These are phyloP conservation scores for Saccharomyces hybrid DNA, from an alignment of 1,139 yeast species.

Conservation along the genomic window DNA sequence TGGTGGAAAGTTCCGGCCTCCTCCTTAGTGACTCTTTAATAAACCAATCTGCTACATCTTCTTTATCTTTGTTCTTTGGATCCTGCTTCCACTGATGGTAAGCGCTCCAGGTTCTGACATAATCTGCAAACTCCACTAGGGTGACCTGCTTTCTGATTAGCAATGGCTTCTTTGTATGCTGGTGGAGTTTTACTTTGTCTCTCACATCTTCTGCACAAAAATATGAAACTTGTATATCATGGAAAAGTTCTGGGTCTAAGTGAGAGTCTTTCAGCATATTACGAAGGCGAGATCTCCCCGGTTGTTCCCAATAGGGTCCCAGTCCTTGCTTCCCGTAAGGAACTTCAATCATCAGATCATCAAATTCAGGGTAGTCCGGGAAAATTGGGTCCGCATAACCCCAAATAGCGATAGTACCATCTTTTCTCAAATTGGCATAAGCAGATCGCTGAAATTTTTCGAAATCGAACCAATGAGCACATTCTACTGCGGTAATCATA, in stretches of 20 bases:
- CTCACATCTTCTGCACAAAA: slow-evolving; percentile 34
- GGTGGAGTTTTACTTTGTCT: slow-evolving; percentile 14
- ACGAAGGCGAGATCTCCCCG: slow-evolving; percentile 54
- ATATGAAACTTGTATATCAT: slow-evolving; percentile 37
- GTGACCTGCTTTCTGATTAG: slow-evolving; percentile 39
- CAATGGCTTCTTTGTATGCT: slow-evolving; percentile 26
- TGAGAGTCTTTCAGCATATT: slow-evolving; percentile 39
- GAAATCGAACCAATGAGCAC: slow-evolving; percentile 72
- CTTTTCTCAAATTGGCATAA: slow-evolving; percentile 43
- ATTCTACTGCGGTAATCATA: slow-evolving; percentile 67
- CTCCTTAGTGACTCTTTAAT: slow-evolving; percentile 21
- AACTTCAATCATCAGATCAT: slow-evolving; percentile 33
- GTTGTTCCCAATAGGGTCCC: slow-evolving; percentile 72
- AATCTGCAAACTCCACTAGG: slow-evolving; percentile 40
- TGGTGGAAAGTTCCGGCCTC: slow-evolving; percentile 30
- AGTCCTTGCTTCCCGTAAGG: slow-evolving; percentile 39
- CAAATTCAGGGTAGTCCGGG: slow-evolving; percentile 36
- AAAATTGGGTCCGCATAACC: slow-evolving; percentile 67
- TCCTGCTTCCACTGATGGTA: slow-evolving; percentile 53
- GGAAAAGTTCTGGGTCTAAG: slow-evolving; percentile 39
- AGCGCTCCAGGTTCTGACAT: slow-evolving; percentile 63
- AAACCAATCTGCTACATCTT: slow-evolving; percentile 26
- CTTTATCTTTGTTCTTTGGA: slow-evolving; percentile 24
- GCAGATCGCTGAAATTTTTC: slow-evolving; percentile 46
- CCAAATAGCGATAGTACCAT: slow-evolving; percentile 70